These are phyloP conservation scores for Nakazawaea populi DNA, from an alignment of 805 yeast species.

Conservation along the genomic window DNA sequence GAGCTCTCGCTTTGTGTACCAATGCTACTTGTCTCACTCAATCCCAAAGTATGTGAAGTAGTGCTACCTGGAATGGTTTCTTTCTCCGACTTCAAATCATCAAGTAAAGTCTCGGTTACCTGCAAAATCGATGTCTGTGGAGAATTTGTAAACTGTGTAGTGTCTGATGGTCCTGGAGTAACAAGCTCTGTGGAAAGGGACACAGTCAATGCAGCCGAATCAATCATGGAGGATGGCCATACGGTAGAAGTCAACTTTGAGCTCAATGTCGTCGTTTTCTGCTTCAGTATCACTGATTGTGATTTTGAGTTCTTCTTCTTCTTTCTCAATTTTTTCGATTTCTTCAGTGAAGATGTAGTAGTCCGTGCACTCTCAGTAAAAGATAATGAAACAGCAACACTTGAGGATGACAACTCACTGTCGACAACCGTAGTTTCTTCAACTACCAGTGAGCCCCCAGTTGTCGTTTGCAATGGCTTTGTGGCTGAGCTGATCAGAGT, in stretches of 20 bases:
- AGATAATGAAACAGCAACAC: neutral
- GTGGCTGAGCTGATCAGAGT: too few relatives aligned
- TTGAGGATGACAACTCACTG: neutral
- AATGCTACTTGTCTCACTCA: too few relatives aligned
- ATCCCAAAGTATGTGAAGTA: neutral
- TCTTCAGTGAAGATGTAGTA: neutral
- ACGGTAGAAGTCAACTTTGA: neutral
- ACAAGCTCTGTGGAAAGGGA: conserved; percentile 6
- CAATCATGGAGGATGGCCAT: neutral
- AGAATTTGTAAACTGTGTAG: neutral
- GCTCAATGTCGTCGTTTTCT: neutral
- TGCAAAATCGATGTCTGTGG: neutral
- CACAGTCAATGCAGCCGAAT: conserved; percentile 2
- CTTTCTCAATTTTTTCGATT: neutral
- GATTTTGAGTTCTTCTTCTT: neutral
- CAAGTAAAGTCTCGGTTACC: neutral
- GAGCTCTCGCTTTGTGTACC: too few relatives aligned
- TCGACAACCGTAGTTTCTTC: too few relatives aligned
- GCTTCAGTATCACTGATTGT: neutral
- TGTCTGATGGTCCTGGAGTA: conserved; percentile 7
- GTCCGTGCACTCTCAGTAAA: neutral
- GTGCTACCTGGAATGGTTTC: neutral
- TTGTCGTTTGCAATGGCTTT: too few relatives aligned
- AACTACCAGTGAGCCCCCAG: too few relatives aligned
- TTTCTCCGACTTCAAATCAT: neutral